phyloP scores from a whole-genome alignment of 2,329 filamentous ascomycete genomes.

The Trichoderma aggressivum region DNA sequence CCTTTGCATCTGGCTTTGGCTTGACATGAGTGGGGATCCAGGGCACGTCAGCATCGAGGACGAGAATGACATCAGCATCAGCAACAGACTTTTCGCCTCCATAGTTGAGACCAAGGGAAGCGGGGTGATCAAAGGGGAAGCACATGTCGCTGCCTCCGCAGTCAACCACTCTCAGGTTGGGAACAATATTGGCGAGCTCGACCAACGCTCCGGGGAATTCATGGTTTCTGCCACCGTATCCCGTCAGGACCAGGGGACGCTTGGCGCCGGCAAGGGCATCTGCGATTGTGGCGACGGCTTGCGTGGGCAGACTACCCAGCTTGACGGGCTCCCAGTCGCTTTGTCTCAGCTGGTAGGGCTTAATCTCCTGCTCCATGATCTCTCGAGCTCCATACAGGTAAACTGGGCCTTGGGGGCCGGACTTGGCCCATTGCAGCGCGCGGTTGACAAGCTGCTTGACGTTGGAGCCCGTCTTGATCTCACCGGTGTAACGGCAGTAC shows the following conservation, averaged over 20 bases:
- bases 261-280: slow-evolving; percentile 61
- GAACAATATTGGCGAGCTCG: slow-evolving; percentile 63
- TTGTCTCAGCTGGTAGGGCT: slow-evolving; percentile 67
- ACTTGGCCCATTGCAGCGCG: slow-evolving; percentile 76
- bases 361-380: slow-evolving; percentile 80
- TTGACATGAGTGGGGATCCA: slow-evolving; percentile 80
- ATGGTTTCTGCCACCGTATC: slow-evolving; percentile 69
- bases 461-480: slow-evolving; percentile 80
- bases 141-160: slow-evolving; percentile 78
- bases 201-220: slow-evolving; percentile 59
- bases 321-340: slow-evolving; percentile 67
- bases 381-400: slow-evolving; percentile 77
- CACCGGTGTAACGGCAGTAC: slow-evolving; percentile 79
- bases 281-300: slow-evolving; percentile 57
- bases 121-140: slow-evolving; percentile 68
- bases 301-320: slow-evolving; percentile 55
- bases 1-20: slow-evolving; percentile 48
- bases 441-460: slow-evolving; percentile 88
- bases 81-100: slow-evolving; percentile 70
- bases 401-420: slow-evolving; percentile 73
- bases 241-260: slow-evolving; percentile 66
- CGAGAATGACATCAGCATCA: slow-evolving; percentile 77
- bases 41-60: slow-evolving; percentile 86
- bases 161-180: slow-evolving; percentile 68
- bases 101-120: slow-evolving; percentile 67